Evolutionary conservation across 2,329 filamentous ascomycete genomes (phyloP), one percentile per base, ranked within the genome.

Genomic region (Claviceps arundinis): DNA sequence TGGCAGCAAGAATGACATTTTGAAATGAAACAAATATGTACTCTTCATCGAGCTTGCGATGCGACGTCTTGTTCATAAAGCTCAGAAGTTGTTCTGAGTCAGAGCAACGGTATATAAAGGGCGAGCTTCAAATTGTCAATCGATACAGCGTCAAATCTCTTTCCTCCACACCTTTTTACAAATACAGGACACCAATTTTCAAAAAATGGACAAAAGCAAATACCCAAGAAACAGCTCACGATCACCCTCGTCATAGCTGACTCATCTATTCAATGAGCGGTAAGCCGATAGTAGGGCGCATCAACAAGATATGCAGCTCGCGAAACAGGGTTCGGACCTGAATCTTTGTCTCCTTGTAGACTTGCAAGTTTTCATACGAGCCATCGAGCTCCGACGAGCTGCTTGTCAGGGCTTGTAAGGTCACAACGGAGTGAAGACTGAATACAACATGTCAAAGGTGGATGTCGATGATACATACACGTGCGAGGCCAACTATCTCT

Each of bases 351-450:
- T 19, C 2, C 9, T 37, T 9, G 13, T 44, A 44, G 14, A 6
- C 11, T 40, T 44, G 38, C 38, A 43, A 17, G 14, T 37, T 30
- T 0, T 38, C 38, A 5, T 9, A 6, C 2, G 50, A 54, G 3
- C 52, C 51, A 4, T 50, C 37, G 19, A 56, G 54, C 50, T 59
- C n/a, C n/a, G n/a, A n/a, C n/a, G n/a, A n/a, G n/a, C n/a, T n/a
- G 56, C 14, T 52, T 34, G 8, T 11, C 30, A 34, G 4, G 9
- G 30, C 30, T 34, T 34, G 30, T 34, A 34, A 11, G 30, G 7
- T 26, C 26, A 8, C 24, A 26, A 26, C 24, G 24, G 9, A 34
- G 30, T 34, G 30, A 34, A 34, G 9, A 34, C 30, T 34, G 30
- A 11, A 9, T 1, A 34, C 30, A 34, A 34, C 3, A 34, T 34